phyloP scores from a whole-genome alignment of 164 flowering plant species.

The Vitis rupestris region DNA sequence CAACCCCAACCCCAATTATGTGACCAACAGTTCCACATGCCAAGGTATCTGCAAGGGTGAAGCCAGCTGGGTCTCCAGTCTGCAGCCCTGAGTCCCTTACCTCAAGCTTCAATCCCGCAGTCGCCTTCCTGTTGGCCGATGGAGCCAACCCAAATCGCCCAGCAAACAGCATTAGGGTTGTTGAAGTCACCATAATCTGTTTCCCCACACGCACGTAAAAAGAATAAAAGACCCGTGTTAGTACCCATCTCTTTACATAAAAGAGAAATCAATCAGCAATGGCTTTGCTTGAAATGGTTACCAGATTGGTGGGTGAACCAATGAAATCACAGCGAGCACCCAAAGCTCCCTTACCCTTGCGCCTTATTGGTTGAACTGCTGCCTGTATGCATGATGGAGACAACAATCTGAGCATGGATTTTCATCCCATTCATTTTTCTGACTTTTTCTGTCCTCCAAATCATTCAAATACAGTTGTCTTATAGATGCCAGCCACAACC shows the following conservation, averaged over 20 bases:
- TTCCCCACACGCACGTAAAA: too few relatives aligned
- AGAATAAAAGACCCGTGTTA: too few relatives aligned
- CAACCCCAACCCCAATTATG: conserved; percentile 94
- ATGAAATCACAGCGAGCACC: conserved; percentile 81
- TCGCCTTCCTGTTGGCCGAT: conserved; percentile 93
- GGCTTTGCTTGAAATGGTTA: conserved; percentile 17
- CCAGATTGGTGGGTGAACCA: conserved; percentile 87
- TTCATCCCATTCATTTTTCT: too few relatives aligned
- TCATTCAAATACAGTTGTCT: too few relatives aligned
- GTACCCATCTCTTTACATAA: too few relatives aligned
- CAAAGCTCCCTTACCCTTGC: conserved; percentile 61
- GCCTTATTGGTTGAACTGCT: conserved; percentile 41
- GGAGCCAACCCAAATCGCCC: conserved; percentile 96
- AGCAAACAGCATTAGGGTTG: conserved; percentile 90
- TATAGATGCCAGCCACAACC: too few relatives aligned
- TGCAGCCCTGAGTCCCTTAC: conserved; percentile 88
- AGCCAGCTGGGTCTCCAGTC: conserved; percentile 98
- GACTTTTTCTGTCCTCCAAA: too few relatives aligned
- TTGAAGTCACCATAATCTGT: conserved; percentile 86
- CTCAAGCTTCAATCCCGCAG: conserved; percentile 89
- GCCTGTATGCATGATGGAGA: conserved; percentile 23
- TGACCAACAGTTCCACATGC: conserved; percentile 90
- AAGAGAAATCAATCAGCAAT: too few relatives aligned
- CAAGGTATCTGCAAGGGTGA: conserved; percentile 88
- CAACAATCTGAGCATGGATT: too few relatives aligned